A percentile compares a stretch with the other conserved stretches of the same genome.
Conservation (phyloP, 352 stramenopile genomes). For the Pythium insidiosum region DNA sequence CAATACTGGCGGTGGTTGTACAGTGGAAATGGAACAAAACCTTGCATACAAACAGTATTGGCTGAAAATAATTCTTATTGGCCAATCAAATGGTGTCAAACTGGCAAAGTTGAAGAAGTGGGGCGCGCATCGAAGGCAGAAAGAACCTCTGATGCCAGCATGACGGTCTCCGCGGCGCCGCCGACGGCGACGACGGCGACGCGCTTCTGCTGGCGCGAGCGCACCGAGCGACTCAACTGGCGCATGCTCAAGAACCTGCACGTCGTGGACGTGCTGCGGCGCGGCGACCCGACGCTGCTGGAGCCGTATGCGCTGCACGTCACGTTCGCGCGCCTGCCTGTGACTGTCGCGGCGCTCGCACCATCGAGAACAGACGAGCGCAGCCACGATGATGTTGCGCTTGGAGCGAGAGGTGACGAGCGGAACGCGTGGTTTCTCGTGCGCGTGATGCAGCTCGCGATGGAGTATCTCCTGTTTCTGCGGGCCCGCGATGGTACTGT, state of each 20-base stretch:
- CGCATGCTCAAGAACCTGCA: conserved; percentile 42
- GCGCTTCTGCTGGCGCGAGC: conserved; percentile 74
- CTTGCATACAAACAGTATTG: too few relatives aligned
- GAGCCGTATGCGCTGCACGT: conserved; percentile 67
- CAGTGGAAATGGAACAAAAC: too few relatives aligned
- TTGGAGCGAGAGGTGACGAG: conserved; percentile 4
- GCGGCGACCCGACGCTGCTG: conserved; percentile 44
- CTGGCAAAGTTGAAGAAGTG: too few relatives aligned
- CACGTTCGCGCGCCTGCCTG: conserved; percentile 57
- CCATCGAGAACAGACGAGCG: background rate
- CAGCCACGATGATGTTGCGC: conserved; percentile 5
- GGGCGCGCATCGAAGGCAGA: too few relatives aligned
- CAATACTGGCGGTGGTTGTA: too few relatives aligned
- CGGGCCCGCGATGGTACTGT: conserved; percentile 37
- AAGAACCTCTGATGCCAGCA: too few relatives aligned
- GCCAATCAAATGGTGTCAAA: too few relatives aligned
- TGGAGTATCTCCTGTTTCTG: conserved; percentile 75
- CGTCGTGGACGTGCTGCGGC: conserved; percentile 35
- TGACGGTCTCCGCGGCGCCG: background rate
- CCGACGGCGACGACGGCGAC: conserved; percentile 2
- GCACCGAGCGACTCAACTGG: conserved; percentile 68
- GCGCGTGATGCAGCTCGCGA: conserved; percentile 57
- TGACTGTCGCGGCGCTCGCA: conserved; percentile 2
- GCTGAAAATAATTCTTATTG: too few relatives aligned
- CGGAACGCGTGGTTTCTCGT: conserved; percentile 66